Percentiles rank a stretch among this genome's conserved stretches.
phyloP scores from a whole-genome alignment of 2,329 filamentous ascomycete species.

The Pestalotiopsis sp. region DNA sequence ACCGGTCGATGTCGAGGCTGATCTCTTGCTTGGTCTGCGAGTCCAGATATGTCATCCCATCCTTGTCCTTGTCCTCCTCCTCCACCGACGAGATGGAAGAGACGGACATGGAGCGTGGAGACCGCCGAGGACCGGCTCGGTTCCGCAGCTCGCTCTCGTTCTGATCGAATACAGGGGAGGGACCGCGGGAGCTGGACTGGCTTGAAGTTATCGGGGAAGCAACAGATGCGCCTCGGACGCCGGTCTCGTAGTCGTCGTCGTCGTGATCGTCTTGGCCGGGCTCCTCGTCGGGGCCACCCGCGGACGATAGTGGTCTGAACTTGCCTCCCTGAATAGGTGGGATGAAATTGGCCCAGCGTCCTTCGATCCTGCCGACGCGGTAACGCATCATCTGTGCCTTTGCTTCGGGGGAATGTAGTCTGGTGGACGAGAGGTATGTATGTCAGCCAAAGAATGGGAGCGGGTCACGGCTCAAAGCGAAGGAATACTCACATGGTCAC shows the following conservation, averaged over 20 bases:
- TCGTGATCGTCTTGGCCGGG: neutral
- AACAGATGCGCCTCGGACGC: conserved; percentile 21
- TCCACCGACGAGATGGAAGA: conserved; percentile 59
- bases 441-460: conserved; percentile 13
- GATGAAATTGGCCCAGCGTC: conserved; percentile 81
- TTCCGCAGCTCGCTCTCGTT: conserved; percentile 30
- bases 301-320: conserved; percentile 55
- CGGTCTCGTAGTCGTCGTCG: conserved; percentile 30
- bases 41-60: conserved; percentile 67
- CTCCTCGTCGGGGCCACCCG: conserved; percentile 26
- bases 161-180: conserved; percentile 51
- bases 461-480: conserved; percentile 12
- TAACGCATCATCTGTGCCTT: conserved; percentile 76
- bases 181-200: conserved; percentile 52
- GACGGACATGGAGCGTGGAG: conserved; percentile 46
- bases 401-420: conserved; percentile 80
- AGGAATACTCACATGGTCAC: conserved; percentile 71
- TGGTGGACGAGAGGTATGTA: conserved; percentile 35
- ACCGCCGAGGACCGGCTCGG: conserved; percentile 24
- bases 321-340: conserved; percentile 89
- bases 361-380: conserved; percentile 79
- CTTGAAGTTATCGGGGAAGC: conserved; percentile 41
- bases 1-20: conserved; percentile 73
- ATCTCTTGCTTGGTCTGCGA: conserved; percentile 73
- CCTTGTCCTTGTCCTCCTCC: conserved; percentile 37